Percentiles rank a stretch among this genome's conserved stretches.
Conservation (phyloP, 176 grass and related monocot species). For the Cenchrus purpureus region DNA sequence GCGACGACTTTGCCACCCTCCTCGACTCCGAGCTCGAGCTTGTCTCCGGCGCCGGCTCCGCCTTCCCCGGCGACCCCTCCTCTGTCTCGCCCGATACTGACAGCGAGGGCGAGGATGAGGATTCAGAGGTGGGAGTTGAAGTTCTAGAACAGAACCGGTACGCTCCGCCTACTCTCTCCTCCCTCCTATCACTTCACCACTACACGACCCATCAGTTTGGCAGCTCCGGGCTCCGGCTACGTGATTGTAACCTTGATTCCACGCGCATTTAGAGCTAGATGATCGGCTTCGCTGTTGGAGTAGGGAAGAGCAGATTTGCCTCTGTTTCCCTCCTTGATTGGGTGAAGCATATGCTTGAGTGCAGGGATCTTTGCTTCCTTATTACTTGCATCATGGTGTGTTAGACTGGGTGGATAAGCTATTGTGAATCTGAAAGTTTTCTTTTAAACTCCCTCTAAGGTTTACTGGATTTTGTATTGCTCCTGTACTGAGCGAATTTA, state of each 20-base stretch:
- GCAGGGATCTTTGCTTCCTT: background rate
- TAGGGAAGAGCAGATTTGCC: conserved; percentile 6
- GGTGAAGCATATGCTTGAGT: background rate
- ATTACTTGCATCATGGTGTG: conserved; percentile 14
- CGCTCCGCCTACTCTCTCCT: background rate
- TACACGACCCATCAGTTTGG: background rate
- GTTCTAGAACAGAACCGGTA: conserved; percentile 47
- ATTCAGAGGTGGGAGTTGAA: conserved; percentile 45
- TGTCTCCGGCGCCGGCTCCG: conserved; percentile 43
- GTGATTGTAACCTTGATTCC: background rate
- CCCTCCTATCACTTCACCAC: background rate
- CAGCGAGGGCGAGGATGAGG: background rate
- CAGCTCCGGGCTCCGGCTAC: background rate
- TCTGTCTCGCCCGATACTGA: conserved; percentile 1
- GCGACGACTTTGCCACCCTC: conserved; percentile 66
- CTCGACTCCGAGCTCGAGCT: conserved; percentile 79
- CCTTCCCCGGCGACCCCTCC: conserved; percentile 37
- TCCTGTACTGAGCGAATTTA: no score
- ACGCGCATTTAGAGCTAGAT: background rate
- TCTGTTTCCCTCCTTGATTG: background rate
- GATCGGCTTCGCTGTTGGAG: background rate
- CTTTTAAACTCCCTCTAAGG: background rate
- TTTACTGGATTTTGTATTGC: conserved; percentile 2
- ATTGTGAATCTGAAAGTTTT: background rate
- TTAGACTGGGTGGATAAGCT: background rate